Conservation (phyloP, 345 rosid species). For the Turritis glabra region DNA sequence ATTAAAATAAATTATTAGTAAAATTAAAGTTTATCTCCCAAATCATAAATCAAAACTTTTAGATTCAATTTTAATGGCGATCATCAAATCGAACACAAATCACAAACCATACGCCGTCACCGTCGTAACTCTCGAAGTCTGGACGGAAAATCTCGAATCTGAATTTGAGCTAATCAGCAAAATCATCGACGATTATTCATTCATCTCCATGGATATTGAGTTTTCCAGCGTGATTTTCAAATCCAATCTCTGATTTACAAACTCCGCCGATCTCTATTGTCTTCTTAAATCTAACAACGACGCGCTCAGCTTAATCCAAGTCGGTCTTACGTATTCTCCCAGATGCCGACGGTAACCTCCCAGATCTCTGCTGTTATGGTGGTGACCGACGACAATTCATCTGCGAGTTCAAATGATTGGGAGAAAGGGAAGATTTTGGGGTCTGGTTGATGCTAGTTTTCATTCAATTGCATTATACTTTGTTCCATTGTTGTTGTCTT, state of each 20-base stretch:
- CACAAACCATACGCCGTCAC: constrained; percentile 17
- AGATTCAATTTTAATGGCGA: constrained; percentile 3
- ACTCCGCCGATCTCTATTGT: constrained; percentile 59
- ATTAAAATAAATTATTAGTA: too few relatives aligned
- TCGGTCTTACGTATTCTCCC: constrained; percentile 85
- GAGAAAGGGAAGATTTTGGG: too few relatives aligned
- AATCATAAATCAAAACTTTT: not conserved
- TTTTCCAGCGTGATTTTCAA: constrained; percentile 68
- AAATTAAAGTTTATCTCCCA: too few relatives aligned
- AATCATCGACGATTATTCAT: constrained; percentile 57
- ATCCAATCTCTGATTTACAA: constrained; percentile 30
- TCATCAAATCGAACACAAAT: constrained; percentile 7
- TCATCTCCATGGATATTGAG: constrained; percentile 89
- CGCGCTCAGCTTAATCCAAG: constrained; percentile 72
- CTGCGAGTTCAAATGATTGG: too few relatives aligned
- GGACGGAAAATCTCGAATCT: constrained; percentile 66
- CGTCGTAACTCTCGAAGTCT: constrained; percentile 66
- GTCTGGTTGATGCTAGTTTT: too few relatives aligned
- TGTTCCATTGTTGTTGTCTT: too few relatives aligned
- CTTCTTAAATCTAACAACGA: constrained; percentile 78
- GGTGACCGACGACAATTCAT: constrained; percentile 43
- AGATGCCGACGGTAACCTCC: constrained; percentile 56
- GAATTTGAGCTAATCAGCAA: constrained; percentile 65
- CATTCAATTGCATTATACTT: too few relatives aligned
- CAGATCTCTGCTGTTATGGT: constrained; percentile 49